Evolutionary conservation across 1,284 basidiomycete genomes (phyloP).

Genomic region (Ceratobasidium sp.): DNA sequence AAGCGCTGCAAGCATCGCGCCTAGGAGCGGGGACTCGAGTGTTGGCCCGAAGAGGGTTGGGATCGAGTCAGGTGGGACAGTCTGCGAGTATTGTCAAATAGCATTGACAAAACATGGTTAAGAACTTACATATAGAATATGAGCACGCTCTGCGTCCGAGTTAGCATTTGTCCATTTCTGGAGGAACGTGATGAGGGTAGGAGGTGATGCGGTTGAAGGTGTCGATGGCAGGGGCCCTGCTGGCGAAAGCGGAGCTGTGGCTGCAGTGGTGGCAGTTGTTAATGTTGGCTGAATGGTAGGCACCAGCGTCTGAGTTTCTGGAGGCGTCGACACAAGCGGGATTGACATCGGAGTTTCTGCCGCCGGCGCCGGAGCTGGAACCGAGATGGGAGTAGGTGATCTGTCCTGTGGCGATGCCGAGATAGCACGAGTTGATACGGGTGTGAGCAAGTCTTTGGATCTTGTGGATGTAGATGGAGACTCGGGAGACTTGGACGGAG

Average conservation of each 20-base stretch:
- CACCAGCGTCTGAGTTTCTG: too few relatives aligned
- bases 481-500: neutral
- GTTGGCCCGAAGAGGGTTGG: conserved; percentile 74
- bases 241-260: conserved; percentile 2
- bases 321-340: neutral
- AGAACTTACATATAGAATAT: conserved; percentile 23
- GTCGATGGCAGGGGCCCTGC: conserved; percentile 72
- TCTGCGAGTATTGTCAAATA: conserved; percentile 56
- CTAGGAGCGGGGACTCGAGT: conserved; percentile 72
- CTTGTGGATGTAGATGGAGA: conserved; percentile 45
- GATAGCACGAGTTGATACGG: conserved; percentile 56
- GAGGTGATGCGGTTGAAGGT: conserved; percentile 64
- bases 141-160: conserved; percentile 19
- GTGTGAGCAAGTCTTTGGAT: conserved; percentile 51
- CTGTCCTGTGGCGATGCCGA: conserved; percentile 52
- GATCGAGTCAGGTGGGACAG: conserved; percentile 67
- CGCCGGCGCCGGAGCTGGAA: conserved; percentile 30
- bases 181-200: conserved; percentile 62
- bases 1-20: conserved; percentile 69
- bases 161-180: conserved; percentile 59
- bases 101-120: neutral
- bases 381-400: conserved; percentile 47
- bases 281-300: too few relatives aligned
- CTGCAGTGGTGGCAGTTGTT: too few relatives aligned
- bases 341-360: neutral